phyloP scores from a whole-genome alignment of 2,329 filamentous ascomycete species.

The Diaporthe caulivora region DNA sequence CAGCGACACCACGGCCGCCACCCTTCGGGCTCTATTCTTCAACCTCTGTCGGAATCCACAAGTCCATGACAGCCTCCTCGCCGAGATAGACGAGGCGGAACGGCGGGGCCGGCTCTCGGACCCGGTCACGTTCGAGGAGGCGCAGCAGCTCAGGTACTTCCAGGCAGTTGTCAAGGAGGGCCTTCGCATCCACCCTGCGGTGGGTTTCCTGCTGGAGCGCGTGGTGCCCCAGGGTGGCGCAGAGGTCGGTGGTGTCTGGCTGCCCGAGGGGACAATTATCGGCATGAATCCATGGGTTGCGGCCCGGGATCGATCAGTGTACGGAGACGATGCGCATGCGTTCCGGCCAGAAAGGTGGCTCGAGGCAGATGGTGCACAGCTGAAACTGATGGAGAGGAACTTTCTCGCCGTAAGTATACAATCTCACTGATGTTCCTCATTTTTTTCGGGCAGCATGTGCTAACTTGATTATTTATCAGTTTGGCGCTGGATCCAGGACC shows the following conservation, averaged over 20 bases:
- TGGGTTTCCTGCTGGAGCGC: slow-evolving; percentile 51
- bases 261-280: slow-evolving; percentile 60
- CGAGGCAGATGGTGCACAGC: slow-evolving; percentile 49
- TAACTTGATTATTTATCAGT: slow-evolving; percentile 17
- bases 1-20: slow-evolving; percentile 62
- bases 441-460: not conserved
- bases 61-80: slow-evolving; percentile 54
- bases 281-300: slow-evolving; percentile 56
- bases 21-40: slow-evolving; percentile 59
- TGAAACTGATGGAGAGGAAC: slow-evolving; percentile 48
- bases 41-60: slow-evolving; percentile 58
- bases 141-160: slow-evolving; percentile 57
- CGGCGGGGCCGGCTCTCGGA: slow-evolving; percentile 47
- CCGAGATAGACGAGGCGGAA: slow-evolving; percentile 55
- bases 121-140: slow-evolving; percentile 51
- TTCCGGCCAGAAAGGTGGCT: slow-evolving; percentile 66
- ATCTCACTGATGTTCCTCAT: no score
- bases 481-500: slow-evolving; percentile 48
- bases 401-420: slow-evolving; percentile 32
- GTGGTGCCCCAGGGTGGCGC: slow-evolving; percentile 53
- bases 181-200: slow-evolving; percentile 59
- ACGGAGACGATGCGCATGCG: slow-evolving; percentile 53
- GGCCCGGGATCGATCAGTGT: slow-evolving; percentile 51
- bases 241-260: slow-evolving; percentile 51
- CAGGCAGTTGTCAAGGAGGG: slow-evolving; percentile 63